Evolutionary conservation across 2,329 filamentous ascomycete species (phyloP).

Genomic region (Botrytis sinoallii): DNA sequence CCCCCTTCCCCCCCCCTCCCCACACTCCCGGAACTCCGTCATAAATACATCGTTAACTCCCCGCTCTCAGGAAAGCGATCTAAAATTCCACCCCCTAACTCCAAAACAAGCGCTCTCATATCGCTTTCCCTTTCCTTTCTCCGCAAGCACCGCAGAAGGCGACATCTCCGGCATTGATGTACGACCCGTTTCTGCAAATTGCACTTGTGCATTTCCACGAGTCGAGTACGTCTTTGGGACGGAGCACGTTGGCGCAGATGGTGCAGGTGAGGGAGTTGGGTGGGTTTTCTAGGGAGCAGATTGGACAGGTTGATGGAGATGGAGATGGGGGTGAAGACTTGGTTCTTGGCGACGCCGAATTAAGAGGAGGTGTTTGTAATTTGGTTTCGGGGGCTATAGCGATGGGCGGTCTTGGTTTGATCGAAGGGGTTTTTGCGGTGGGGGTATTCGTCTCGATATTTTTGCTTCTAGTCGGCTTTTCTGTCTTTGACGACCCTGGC

Average conservation of each 20-base stretch:
- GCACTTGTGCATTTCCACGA: slow-evolving; percentile 63
- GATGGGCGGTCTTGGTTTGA: neutral
- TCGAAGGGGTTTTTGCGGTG: neutral
- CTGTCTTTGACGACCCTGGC: neutral
- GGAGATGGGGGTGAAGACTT: neutral
- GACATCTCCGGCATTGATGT: slow-evolving; percentile 67
- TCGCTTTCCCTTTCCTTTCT: slow-evolving; percentile 33
- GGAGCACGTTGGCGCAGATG: slow-evolving; percentile 69
- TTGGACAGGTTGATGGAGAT: neutral
- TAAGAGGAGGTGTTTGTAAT: neutral
- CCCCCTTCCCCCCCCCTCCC: neutral
- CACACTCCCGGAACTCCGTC: neutral
- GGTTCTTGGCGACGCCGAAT: neutral
- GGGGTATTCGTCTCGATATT: neutral
- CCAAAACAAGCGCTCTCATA: neutral
- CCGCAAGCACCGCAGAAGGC: slow-evolving; percentile 70
- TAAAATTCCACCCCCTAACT: neutral
- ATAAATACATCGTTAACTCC: neutral
- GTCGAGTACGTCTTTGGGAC: slow-evolving; percentile 48
- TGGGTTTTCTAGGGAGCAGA: slow-evolving; percentile 58
- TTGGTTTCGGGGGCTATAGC: neutral
- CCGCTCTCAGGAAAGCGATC: neutral
- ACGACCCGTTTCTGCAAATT: slow-evolving; percentile 54
- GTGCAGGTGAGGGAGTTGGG: slow-evolving; percentile 55
- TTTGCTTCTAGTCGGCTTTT: too few species aligned